Base-by-base conservation (phyloP, 2,329 filamentous ascomycete genomes). In the Sarocladium strictum region DNA sequence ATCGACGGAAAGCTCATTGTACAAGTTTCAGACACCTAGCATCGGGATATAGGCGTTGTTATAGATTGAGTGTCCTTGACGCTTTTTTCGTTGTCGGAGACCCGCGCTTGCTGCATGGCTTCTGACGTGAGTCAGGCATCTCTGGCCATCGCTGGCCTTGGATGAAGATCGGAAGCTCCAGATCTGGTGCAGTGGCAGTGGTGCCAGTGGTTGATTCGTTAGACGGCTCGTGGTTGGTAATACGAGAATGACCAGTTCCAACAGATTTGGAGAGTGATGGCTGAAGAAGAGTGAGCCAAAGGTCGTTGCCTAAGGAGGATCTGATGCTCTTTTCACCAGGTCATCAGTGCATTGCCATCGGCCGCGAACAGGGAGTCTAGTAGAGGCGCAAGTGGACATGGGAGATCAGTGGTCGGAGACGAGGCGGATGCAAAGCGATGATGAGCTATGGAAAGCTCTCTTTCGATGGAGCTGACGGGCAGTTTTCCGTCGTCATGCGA, bases 81-180 rank as follows among this genome's bases (percentile, higher is more conserved):
- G n/a, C n/a, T n/a, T n/a, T n/a, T n/a, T n/a, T n/a, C n/a, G n/a
- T n/a, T n/a, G n/a, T n/a, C n/a, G n/a, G n/a, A n/a, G n/a, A n/a
- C n/a, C n/a, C n/a, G n/a, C n/a, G n/a, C n/a, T n/a, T n/a, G n/a
- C n/a, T n/a, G n/a, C n/a, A n/a, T n/a, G n/a, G n/a, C n/a, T n/a
- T n/a, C n/a, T n/a, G n/a, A n/a, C n/a, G n/a, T n/a, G n/a, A 55
- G 45, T 58, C 62, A 2, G 65, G 64, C 3, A 66, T 49, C 21
- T 62, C 59, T 2, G 59, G 65, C 64, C 63, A 67, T 2, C 56
- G 45, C 32, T 58, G 56, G 1, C 64, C 64, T 2, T 57, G 63
- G 6, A 65, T 58, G 50, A 66, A 67, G 23, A 64, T 54, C 0
- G 65, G 65, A 6, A 66, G 54, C 35, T 66, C 64, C 1, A 64